Evolutionary conservation across 2,329 filamentous ascomycete genomes (phyloP), one percentile per base, ranked within the genome.

Genomic region (Pseudopyricularia javanii): DNA sequence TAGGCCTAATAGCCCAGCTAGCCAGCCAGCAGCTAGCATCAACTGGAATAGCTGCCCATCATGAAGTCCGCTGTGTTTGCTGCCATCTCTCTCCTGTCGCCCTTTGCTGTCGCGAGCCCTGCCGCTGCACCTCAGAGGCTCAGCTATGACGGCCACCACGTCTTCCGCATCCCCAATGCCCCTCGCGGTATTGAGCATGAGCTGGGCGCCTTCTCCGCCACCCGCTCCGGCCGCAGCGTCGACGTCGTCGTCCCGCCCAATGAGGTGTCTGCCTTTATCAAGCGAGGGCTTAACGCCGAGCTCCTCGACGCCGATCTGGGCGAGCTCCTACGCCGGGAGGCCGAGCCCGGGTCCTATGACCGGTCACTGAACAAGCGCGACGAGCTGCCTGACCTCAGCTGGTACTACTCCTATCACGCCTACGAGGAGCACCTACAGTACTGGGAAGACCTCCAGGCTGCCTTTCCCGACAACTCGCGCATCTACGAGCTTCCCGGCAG

Each of bases 361-460:
- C 4, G 56, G 34, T 2, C 53, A 52, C 35, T 40, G 37, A 22
- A 32, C 24, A 43, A 32, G 15, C 34, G 24, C 3, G 57, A 56
- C 50, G 64, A 62, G 47, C 59, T 67, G 5, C 63, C 63, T 1
- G 55, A 51, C 32, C 49, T 66, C 7, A 60, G 68, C 11, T 76
- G 70, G 69, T 76, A 74, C 60, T 64, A 72, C 51, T 60, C 63
- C n/a, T 76, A 76, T 52, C 74, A 76, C 53, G 45, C 66, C 1
- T 75, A 74, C 55, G 65, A 65, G 1, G 72, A 75, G 52, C 74
- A 76, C 55, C 48, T 73, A 26, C 55, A 60, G n/a, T 76, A 67
- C 57, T 64, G 73, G 58, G 61, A 63, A 2, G 65, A 70, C 49
- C 59, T 76, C 11, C 66, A 68, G 22, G 60, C 63, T 1, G 55